A percentile compares a stretch with the other conserved stretches of the same genome.
These are phyloP conservation scores for Barnettozyma botsteinii DNA, from an alignment of 805 yeast species.

Conservation along the genomic window DNA sequence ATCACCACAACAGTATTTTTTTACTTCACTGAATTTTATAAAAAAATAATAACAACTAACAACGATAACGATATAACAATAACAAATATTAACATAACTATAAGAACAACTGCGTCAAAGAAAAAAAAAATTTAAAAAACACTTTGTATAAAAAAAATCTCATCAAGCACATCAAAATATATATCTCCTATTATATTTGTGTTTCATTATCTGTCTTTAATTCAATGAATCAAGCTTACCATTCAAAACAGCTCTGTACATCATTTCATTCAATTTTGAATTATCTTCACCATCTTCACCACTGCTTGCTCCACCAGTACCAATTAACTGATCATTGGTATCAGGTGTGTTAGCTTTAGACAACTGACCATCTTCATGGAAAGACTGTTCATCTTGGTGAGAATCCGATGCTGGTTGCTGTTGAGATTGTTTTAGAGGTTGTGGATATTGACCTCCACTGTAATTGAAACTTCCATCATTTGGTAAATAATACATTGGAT, in stretches of 20 bases:
- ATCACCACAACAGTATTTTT: no score
- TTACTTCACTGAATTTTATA: no score
- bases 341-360: slow-evolving; percentile 2
- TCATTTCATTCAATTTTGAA: slow-evolving; percentile 21
- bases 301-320: slow-evolving; percentile 3
- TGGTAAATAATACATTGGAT: slow-evolving; percentile 18
- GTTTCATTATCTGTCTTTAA: no score
- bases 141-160: no score
- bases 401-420: slow-evolving; percentile 5
- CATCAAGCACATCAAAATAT: no score
- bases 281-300: slow-evolving; percentile 10
- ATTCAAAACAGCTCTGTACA: slow-evolving; percentile 25
- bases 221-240: slow-evolving; percentile 20
- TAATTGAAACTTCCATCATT: slow-evolving; percentile 13
- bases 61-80: no score
- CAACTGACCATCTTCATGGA: neutral
- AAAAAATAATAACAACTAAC: no score
- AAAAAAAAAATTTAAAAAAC: no score
- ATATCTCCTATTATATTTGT: no score
- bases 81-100: no score
- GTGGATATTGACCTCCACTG: slow-evolving; percentile 2
- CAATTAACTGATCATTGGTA: neutral
- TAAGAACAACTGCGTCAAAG: no score
- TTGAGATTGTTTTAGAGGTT: slow-evolving; percentile 9
- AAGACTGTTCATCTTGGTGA: slow-evolving; percentile 4